phyloP scores from a whole-genome alignment of 2,329 filamentous ascomycete genomes.

The Fusarium abutilonis region DNA sequence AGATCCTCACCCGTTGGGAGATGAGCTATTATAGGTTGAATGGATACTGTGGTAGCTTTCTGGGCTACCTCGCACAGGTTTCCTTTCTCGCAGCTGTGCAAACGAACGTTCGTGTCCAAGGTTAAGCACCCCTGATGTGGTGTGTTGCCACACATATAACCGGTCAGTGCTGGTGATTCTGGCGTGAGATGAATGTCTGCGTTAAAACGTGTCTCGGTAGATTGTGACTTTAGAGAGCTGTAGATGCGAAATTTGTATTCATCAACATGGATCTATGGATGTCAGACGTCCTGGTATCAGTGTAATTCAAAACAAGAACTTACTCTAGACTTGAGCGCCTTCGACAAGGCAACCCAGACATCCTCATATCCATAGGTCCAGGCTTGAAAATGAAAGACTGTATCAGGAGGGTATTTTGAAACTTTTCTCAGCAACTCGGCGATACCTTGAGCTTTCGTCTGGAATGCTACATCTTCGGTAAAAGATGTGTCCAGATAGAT shows the following conservation, averaged over 20 bases:
- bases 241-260: conserved; percentile 82
- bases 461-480: conserved; percentile 57
- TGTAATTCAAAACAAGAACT: neutral
- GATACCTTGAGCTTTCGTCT: conserved; percentile 78
- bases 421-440: conserved; percentile 77
- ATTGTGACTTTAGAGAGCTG: conserved; percentile 63
- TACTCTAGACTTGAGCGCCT: conserved; percentile 72
- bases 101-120: conserved; percentile 64
- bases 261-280: conserved; percentile 78
- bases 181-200: conserved; percentile 57
- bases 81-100: conserved; percentile 89
- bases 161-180: conserved; percentile 75
- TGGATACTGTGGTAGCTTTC: conserved; percentile 70
- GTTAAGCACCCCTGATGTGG: conserved; percentile 78
- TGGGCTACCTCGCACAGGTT: conserved; percentile 64
- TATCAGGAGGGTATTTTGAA: conserved; percentile 73
- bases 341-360: conserved; percentile 84
- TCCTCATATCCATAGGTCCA: conserved; percentile 95
- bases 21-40: conserved; percentile 80
- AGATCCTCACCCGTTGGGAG: conserved; percentile 69
- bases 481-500: conserved; percentile 94
- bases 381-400: conserved; percentile 83
- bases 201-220: conserved; percentile 53
- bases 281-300: conserved; percentile 1
- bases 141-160: conserved; percentile 79